These are phyloP conservation scores for Penicillium sp. DNA, from an alignment of 2,329 filamentous ascomycete genomes.

Conservation along the genomic window DNA sequence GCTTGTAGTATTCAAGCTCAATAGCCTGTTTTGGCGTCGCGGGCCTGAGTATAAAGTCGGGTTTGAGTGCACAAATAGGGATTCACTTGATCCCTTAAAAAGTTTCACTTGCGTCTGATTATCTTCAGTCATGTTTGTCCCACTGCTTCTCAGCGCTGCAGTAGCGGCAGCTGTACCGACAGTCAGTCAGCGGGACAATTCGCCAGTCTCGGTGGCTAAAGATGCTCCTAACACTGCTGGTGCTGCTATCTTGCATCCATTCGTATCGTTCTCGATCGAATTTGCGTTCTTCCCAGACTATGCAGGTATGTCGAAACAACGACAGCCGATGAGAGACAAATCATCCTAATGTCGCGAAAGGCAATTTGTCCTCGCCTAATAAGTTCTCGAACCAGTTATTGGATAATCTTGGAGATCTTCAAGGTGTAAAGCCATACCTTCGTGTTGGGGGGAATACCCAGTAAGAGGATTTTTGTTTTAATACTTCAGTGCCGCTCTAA, in stretches of 20 bases:
- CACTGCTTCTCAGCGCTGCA: conserved; percentile 8
- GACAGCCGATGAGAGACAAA: not conserved
- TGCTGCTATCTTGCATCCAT: conserved; percentile 30
- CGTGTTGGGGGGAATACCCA: conserved; percentile 67
- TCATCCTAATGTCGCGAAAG: conserved; percentile 23
- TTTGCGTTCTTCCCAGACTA: conserved; percentile 55
- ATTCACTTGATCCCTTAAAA: not conserved
- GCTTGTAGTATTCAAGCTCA: not conserved
- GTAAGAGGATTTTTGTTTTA: conserved; percentile 13
- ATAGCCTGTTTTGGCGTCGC: conserved; percentile 6
- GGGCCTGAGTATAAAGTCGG: not conserved
- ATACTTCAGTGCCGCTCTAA: not conserved
- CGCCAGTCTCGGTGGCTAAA: conserved; percentile 7
- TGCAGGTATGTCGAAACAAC: conserved; percentile 35
- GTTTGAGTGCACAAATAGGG: not conserved
- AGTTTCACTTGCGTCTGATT: not conserved
- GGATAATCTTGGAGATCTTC: conserved; percentile 54
- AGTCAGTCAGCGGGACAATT: not conserved
- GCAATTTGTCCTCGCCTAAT: conserved; percentile 57
- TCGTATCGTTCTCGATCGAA: conserved; percentile 55
- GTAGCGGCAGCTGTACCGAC: conserved; percentile 10
- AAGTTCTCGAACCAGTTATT: conserved; percentile 60
- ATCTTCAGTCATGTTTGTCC: conserved; percentile 7
- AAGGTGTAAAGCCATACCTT: conserved; percentile 59
- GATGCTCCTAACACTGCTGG: conserved; percentile 11